Base-by-base conservation (phyloP, 371 early-diverging fungal genomes). In the Dichotomocladium elegans region DNA sequence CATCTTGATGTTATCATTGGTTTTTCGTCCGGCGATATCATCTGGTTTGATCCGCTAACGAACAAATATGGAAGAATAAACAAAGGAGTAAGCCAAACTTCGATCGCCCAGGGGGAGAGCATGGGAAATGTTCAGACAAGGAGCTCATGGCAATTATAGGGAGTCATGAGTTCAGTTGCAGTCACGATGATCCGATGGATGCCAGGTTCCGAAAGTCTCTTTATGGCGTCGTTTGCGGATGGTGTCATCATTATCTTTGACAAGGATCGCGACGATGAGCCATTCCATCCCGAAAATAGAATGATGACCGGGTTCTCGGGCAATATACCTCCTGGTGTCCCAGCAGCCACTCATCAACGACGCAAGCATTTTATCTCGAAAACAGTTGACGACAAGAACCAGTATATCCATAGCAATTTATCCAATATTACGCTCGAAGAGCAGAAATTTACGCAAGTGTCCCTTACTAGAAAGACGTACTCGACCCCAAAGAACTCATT, bases 121-220 rank as follows among this genome's bases (percentile, higher is more conserved):
- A 17, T 30, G 29, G 10, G n/a, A 10, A 10, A 28, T 15, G 4
- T 8, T n/a, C n/a, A n/a, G n/a, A n/a, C n/a, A n/a, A n/a, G n/a
- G n/a, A n/a, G n/a, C 21, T 43, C 25, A 43, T 21, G n/a, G 6
- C 2, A 24, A 14, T 10, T 33, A n/a, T 60, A 91, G 81, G 89
- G 89, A 1, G 63, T 82, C 22, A 86, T 91, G 61, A 88, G 90
- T 47, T 72, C 77, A 30, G 74, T 80, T 4, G 61, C 79, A 10
- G 90, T 94, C 14, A 89, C 90, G 3, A 85, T 83, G 75, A 83
- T 95, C 14, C 82, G 82, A 60, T 97, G 98, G 98, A 57, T 96
- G 46, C 96, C 94, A 14, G 92, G 88, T 4, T 90, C 92, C 0
- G 93, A 93, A 49, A 85, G 69, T 22, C 64, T 83, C 59, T 94